Conservation (phyloP, 2,329 filamentous ascomycete genomes). For the Hymenoscyphus fraxineus region DNA sequence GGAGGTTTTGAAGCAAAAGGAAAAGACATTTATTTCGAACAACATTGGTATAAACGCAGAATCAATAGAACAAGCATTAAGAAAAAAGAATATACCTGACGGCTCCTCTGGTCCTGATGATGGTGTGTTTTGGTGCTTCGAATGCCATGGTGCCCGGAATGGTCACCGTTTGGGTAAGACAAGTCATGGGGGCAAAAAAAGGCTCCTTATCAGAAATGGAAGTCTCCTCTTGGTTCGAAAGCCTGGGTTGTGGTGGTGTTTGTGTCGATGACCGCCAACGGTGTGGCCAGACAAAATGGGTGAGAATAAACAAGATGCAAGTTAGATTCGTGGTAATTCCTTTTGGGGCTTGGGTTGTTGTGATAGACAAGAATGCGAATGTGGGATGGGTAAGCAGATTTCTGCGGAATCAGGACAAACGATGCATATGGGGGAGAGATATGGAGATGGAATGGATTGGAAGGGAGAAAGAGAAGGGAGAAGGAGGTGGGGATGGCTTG, state of each 20-base stretch:
- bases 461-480: slow-evolving; percentile 11
- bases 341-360: slow-evolving; percentile 6
- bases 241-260: slow-evolving; percentile 13
- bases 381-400: slow-evolving; percentile 7
- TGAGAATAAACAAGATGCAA: slow-evolving; percentile 11
- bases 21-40: slow-evolving; percentile 30
- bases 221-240: slow-evolving; percentile 15
- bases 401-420: slow-evolving; percentile 17
- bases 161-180: slow-evolving; percentile 30
- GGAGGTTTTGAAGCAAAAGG: slow-evolving; percentile 18
- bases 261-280: slow-evolving; percentile 21
- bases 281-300: slow-evolving; percentile 13
- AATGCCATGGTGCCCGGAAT: slow-evolving; percentile 34
- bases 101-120: slow-evolving; percentile 31
- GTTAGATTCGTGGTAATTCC: slow-evolving; percentile 8
- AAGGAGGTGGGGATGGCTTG: slow-evolving; percentile 19
- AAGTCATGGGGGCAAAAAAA: slow-evolving; percentile 31
- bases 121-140: slow-evolving; percentile 26
- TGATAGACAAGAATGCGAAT: slow-evolving; percentile 23
- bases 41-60: slow-evolving; percentile 26
- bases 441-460: slow-evolving; percentile 17
- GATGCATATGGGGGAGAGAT: slow-evolving; percentile 20
- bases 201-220: slow-evolving; percentile 18
- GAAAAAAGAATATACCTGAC: slow-evolving; percentile 35
- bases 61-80: slow-evolving; percentile 21